These are phyloP conservation scores for Coemansia sp. DNA, from an alignment of 192 early-diverging fungal genomes.

Conservation along the genomic window DNA sequence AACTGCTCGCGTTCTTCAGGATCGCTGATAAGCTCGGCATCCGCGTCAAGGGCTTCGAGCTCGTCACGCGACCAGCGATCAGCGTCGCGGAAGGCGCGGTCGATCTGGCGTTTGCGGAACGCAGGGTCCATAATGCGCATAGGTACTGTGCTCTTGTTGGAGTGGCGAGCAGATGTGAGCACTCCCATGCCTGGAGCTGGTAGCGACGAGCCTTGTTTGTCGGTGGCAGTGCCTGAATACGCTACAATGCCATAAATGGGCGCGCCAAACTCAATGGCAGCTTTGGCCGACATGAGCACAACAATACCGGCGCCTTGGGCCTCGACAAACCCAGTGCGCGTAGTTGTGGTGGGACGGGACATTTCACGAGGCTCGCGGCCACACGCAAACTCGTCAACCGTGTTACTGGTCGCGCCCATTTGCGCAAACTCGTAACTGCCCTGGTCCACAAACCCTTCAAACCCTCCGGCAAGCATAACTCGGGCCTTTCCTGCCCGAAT, in stretches of 20 bases:
- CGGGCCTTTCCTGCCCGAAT: slow-evolving; percentile 89
- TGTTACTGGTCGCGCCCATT: slow-evolving; percentile 94
- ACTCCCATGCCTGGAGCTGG: slow-evolving; percentile 96
- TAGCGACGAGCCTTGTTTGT: slow-evolving; percentile 90
- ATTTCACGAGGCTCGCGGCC: slow-evolving; percentile 86
- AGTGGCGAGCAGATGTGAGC: slow-evolving; percentile 82
- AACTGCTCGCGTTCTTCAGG: neutral
- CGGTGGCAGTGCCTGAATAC: slow-evolving; percentile 84
- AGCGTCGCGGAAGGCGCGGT: slow-evolving; percentile 16
- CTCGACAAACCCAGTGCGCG: slow-evolving; percentile 94
- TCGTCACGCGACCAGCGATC: slow-evolving; percentile 23
- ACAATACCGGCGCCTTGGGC: slow-evolving; percentile 89
- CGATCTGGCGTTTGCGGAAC: slow-evolving; percentile 79
- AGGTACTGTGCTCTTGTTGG: slow-evolving; percentile 19
- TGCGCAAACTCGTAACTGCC: slow-evolving; percentile 95
- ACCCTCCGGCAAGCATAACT: slow-evolving; percentile 89
- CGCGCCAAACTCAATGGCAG: slow-evolving; percentile 88
- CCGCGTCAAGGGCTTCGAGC: neutral
- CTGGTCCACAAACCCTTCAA: slow-evolving; percentile 93
- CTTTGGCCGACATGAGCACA: slow-evolving; percentile 82
- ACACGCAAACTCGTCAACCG: slow-evolving; percentile 74
- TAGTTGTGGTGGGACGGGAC: slow-evolving; percentile 85
- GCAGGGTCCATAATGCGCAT: slow-evolving; percentile 67
- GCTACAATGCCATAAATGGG: slow-evolving; percentile 91
- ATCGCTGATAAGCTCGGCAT: neutral